These are phyloP conservation scores for Thraustotheca clavata DNA, from an alignment of 352 stramenopile genomes.

Conservation along the genomic window DNA sequence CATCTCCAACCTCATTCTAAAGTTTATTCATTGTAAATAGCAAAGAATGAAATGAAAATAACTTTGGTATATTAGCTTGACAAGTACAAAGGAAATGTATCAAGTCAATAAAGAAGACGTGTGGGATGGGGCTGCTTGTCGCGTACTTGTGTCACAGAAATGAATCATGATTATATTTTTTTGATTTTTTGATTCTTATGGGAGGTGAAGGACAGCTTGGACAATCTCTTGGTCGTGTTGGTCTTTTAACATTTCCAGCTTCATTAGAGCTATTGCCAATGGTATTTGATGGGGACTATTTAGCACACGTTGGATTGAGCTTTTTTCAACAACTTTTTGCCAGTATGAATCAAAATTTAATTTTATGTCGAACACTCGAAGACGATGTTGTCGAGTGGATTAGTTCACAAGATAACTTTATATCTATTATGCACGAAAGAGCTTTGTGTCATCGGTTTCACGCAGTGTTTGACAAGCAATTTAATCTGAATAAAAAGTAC, in stretches of 20 bases:
- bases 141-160: too few relatives aligned
- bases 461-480: background rate
- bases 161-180: too few relatives aligned
- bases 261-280: background rate
- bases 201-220: background rate
- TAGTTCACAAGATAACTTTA: background rate
- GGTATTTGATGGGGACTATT: background rate
- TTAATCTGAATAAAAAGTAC: background rate
- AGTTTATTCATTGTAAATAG: too few relatives aligned
- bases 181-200: too few relatives aligned
- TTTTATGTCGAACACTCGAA: background rate
- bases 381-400: constrained; percentile 2
- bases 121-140: too few relatives aligned
- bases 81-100: too few relatives aligned
- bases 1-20: too few relatives aligned
- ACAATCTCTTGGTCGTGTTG: background rate
- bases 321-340: background rate
- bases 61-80: too few relatives aligned
- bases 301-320: background rate
- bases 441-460: background rate
- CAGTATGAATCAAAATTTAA: background rate
- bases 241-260: background rate
- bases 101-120: too few relatives aligned
- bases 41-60: too few relatives aligned
- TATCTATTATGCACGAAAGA: background rate